Conservation (phyloP, 1,284 basidiomycete species). For the Sporisorium sorghi region DNA sequence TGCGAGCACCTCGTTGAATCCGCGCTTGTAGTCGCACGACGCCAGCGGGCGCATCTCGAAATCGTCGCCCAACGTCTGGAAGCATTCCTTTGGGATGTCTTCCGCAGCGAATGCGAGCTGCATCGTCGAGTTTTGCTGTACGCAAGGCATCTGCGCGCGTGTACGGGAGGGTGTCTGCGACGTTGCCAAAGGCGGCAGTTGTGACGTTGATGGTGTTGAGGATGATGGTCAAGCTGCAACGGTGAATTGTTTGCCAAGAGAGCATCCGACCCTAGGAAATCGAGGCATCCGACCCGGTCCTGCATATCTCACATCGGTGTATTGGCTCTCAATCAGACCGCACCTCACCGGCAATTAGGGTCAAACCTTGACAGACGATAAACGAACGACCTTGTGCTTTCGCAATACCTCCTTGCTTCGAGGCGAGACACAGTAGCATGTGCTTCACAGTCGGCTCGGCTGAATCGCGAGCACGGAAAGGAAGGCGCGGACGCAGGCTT, state of each 20-base stretch:
- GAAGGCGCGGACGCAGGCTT: too few relatives aligned
- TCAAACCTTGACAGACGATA: not conserved
- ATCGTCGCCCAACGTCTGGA: conserved; percentile 11
- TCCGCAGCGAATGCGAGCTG: conserved; percentile 21
- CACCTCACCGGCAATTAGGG: conserved; percentile 1
- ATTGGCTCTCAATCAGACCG: conserved; percentile 6
- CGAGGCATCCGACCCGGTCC: not conserved
- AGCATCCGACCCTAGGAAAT: not conserved
- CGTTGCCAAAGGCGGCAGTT: not conserved
- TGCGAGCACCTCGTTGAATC: conserved; percentile 83
- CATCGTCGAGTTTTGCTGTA: conserved; percentile 7
- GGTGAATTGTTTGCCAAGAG: not conserved
- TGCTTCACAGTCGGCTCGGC: not conserved
- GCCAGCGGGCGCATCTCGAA: conserved; percentile 84
- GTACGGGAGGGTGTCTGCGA: not conserved
- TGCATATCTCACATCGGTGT: not conserved
- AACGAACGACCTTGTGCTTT: not conserved
- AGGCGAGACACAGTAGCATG: not conserved
- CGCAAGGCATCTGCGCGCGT: conserved; percentile 17
- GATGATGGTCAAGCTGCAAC: not conserved
- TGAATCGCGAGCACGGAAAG: not conserved
- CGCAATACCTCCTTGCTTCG: not conserved
- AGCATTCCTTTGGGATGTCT: conserved; percentile 31
- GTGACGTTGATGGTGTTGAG: not conserved
- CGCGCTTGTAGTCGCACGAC: conserved; percentile 82